A percentile compares a stretch with the other conserved stretches of the same genome.
Evolutionary conservation across 2,329 filamentous ascomycete species (phyloP).

Genomic region (Curvularia eragrostidis): DNA sequence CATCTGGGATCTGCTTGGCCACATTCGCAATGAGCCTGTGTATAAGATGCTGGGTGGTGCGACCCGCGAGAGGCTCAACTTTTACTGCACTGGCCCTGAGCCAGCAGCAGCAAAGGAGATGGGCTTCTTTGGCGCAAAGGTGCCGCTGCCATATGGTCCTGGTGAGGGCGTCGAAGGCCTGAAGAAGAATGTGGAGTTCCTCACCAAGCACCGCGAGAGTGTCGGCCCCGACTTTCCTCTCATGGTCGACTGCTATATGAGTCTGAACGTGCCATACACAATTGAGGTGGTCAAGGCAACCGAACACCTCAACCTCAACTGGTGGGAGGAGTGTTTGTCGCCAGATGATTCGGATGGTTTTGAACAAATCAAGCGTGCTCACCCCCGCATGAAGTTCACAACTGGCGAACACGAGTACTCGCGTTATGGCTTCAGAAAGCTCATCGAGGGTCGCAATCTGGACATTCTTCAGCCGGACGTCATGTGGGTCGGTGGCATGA

Average conservation of each 20-base stretch:
- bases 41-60: slow-evolving; percentile 93
- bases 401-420: slow-evolving; percentile 97
- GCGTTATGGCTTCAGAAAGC: slow-evolving; percentile 90
- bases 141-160: slow-evolving; percentile 86
- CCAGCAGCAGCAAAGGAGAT: slow-evolving; percentile 79
- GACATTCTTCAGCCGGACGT: slow-evolving; percentile 96
- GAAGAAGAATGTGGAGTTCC: slow-evolving; percentile 87
- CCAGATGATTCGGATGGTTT: slow-evolving; percentile 94
- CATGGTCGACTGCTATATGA: slow-evolving; percentile 98
- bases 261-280: slow-evolving; percentile 88
- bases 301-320: slow-evolving; percentile 86
- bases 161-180: slow-evolving; percentile 84
- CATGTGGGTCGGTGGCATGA: slow-evolving; percentile 96
- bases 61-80: slow-evolving; percentile 81
- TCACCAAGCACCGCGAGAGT: slow-evolving; percentile 81
- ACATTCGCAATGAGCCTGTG: slow-evolving; percentile 89
- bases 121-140: slow-evolving; percentile 91
- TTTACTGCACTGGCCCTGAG: slow-evolving; percentile 94
- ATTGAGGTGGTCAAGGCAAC: slow-evolving; percentile 88
- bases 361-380: slow-evolving; percentile 85
- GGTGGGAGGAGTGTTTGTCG: slow-evolving; percentile 94
- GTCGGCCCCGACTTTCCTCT: slow-evolving; percentile 91
- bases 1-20: slow-evolving; percentile 89
- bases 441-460: slow-evolving; percentile 87
- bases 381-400: slow-evolving; percentile 90